These are phyloP conservation scores for Amaranthus hypochondriacus DNA, from an alignment of 148 eudicot species.

Conservation along the genomic window DNA sequence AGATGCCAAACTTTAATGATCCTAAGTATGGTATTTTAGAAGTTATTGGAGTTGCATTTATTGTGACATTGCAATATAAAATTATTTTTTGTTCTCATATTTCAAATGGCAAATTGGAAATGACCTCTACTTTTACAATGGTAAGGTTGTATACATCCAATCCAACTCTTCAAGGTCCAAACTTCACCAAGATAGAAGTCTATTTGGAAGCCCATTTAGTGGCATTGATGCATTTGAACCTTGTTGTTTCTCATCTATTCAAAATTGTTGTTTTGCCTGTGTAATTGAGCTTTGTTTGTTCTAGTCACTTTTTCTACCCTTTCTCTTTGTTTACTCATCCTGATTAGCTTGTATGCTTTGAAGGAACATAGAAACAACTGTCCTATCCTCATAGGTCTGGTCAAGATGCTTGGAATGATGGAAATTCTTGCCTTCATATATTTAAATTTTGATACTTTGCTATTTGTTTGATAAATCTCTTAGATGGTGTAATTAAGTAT, in stretches of 20 bases:
- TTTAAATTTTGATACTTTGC: background rate
- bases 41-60: background rate
- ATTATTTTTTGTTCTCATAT: background rate
- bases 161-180: too few relatives aligned
- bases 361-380: background rate
- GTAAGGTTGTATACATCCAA: too few relatives aligned
- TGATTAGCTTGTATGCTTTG: slow-evolving; percentile 6
- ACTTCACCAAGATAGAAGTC: too few relatives aligned
- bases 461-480: background rate
- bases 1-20: background rate
- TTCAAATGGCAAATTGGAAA: too few relatives aligned
- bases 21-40: background rate
- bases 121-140: too few relatives aligned
- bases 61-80: background rate
- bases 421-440: background rate
- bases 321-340: background rate
- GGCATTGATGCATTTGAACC: background rate
- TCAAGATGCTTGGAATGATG: background rate
- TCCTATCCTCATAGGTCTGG: background rate
- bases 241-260: background rate
- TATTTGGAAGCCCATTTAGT: too few relatives aligned
- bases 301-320: background rate
- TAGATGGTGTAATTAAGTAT: background rate
- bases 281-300: background rate
- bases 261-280: background rate